Conservation (phyloP, 2,329 filamentous ascomycete species). For the Huntiella omanensis region DNA sequence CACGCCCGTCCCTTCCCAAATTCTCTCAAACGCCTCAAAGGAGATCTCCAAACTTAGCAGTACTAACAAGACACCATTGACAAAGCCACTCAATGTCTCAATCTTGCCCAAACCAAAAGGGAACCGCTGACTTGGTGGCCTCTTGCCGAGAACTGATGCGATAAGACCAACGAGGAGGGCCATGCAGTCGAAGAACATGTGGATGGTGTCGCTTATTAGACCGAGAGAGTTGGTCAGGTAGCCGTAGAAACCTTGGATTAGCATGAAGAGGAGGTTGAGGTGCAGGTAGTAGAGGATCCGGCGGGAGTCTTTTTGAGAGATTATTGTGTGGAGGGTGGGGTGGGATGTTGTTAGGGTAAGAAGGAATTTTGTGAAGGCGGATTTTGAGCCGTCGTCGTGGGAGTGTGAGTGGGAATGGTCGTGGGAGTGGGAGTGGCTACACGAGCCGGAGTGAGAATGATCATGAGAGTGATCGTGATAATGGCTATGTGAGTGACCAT, state of each 20-base stretch:
- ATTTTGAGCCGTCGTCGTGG: slow-evolving; percentile 20
- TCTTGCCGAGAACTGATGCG: slow-evolving; percentile 89
- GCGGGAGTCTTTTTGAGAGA: slow-evolving; percentile 80
- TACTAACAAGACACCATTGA: slow-evolving; percentile 89
- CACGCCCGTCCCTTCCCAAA: slow-evolving; percentile 68
- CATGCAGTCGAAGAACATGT: slow-evolving; percentile 98
- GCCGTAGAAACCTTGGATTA: slow-evolving; percentile 84
- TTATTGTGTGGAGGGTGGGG: slow-evolving; percentile 66
- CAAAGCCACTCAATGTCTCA: slow-evolving; percentile 88
- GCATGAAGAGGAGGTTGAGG: slow-evolving; percentile 88
- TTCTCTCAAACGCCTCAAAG: slow-evolving; percentile 77
- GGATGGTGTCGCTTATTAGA: slow-evolving; percentile 90
- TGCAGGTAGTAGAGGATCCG: slow-evolving; percentile 96
- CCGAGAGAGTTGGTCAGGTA: slow-evolving; percentile 85
- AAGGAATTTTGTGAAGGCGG: slow-evolving; percentile 52
- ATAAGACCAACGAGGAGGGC: slow-evolving; percentile 78
- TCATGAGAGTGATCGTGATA: slow-evolving; percentile 16
- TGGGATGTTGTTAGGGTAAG: slow-evolving; percentile 50
- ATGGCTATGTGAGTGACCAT: slow-evolving; percentile 14
- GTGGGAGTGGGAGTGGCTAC: slow-evolving; percentile 14
- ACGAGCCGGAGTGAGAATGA: slow-evolving; percentile 3
- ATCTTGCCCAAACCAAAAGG: slow-evolving; percentile 96
- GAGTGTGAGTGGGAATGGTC: slow-evolving; percentile 15
- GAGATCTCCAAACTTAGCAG: slow-evolving; percentile 91
- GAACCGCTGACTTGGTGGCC: slow-evolving; percentile 74